Conservation (phyloP, 352 stramenopile species). For the Globisporangium megalacanthum region DNA sequence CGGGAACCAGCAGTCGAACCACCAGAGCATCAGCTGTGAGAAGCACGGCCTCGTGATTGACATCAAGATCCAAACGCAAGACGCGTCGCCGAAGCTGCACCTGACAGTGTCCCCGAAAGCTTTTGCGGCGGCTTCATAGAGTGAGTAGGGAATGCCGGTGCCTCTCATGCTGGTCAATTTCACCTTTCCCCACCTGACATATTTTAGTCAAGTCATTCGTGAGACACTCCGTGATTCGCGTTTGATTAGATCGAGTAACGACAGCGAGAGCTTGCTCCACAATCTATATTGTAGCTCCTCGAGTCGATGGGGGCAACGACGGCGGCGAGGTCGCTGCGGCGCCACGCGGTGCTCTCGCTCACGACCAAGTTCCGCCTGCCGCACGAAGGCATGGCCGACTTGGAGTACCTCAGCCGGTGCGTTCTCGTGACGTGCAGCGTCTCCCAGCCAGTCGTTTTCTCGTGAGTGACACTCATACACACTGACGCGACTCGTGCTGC, state of each 20-base stretch:
- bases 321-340: not conserved
- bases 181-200: no score
- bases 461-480: not conserved
- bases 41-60: no score
- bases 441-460: not conserved
- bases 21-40: no score
- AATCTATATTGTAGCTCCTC: not conserved
- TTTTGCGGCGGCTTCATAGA: no score
- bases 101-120: no score
- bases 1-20: no score
- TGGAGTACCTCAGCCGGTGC: constrained; percentile 76
- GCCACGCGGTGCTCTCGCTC: constrained; percentile 58
- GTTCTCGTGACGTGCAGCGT: not conserved
- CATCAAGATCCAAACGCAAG: no score
- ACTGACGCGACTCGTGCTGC: not conserved
- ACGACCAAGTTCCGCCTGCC: constrained; percentile 76
- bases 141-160: no score
- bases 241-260: not conserved
- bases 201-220: no score
- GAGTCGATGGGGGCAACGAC: not conserved
- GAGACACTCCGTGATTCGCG: no score
- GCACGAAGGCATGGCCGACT: constrained; percentile 64
- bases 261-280: not conserved
- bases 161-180: no score
- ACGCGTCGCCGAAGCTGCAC: no score